These are phyloP conservation scores for Hypoxylon intermedium DNA, from an alignment of 495 filamentous ascomycete species.

Conservation along the genomic window DNA sequence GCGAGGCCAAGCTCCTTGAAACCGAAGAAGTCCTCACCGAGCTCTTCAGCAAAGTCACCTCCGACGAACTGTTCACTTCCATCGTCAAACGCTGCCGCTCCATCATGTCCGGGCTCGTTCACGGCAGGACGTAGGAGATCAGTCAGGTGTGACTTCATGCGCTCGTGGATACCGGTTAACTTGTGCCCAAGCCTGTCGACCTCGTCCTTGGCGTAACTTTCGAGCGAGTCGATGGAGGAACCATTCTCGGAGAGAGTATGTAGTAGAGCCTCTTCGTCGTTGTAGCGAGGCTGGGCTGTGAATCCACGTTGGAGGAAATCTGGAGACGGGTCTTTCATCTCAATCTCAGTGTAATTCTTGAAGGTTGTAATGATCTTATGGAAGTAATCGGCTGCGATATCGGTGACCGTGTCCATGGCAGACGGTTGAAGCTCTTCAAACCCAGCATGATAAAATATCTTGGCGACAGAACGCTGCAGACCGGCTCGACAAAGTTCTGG, in stretches of 20 bases:
- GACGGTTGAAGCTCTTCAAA: slow-evolving; percentile 98
- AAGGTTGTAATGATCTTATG: slow-evolving; percentile 79
- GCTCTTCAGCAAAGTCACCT: slow-evolving; percentile 95
- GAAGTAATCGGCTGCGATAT: slow-evolving; percentile 90
- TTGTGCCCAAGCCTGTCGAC: slow-evolving; percentile 88
- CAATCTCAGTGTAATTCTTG: slow-evolving; percentile 80
- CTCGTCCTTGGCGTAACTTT: slow-evolving; percentile 91
- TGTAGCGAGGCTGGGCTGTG: slow-evolving; percentile 68
- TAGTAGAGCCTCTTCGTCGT: slow-evolving; percentile 80
- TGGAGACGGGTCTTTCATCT: slow-evolving; percentile 63
- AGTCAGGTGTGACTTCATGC: slow-evolving; percentile 86
- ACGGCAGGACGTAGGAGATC: slow-evolving; percentile 92
- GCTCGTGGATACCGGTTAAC: slow-evolving; percentile 83
- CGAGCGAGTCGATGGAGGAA: slow-evolving; percentile 78
- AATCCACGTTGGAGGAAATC: slow-evolving; percentile 25
- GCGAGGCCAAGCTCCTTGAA: slow-evolving; percentile 96
- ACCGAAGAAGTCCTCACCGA: slow-evolving; percentile 98
- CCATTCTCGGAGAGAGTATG: slow-evolving; percentile 86
- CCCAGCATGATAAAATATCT: slow-evolving; percentile 95
- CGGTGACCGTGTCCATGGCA: slow-evolving; percentile 87
- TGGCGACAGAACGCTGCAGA: slow-evolving; percentile 86
- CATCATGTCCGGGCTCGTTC: slow-evolving; percentile 78
- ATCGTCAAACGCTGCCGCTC: slow-evolving; percentile 89
- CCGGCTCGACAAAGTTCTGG: slow-evolving; percentile 79
- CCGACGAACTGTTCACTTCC: slow-evolving; percentile 96